Evolutionary conservation across 495 filamentous ascomycete species (phyloP), one percentile per base, ranked within the genome.

Genomic region (Aspergillus sclerotioniger): DNA sequence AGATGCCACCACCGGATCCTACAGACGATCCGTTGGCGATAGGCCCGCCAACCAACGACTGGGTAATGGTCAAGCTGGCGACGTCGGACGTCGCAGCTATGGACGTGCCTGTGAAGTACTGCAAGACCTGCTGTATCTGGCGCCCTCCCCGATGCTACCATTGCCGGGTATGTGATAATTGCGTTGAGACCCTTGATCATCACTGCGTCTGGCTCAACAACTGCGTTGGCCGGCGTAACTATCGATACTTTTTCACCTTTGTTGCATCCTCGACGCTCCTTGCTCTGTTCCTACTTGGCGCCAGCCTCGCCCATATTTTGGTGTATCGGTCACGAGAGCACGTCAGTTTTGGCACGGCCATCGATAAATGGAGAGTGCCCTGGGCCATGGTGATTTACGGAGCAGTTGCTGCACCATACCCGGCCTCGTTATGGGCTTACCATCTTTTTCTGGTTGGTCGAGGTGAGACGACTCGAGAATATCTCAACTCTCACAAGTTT

Each of bases 121-220:
- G 94, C 79, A 95, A 91, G 69, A 93, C 91, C 9, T 98, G 94
- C 75, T 89, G 89, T 63, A 90, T 98, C 59, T 98, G 94, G 94
- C 89, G 94, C 2, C 94, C 94, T 37, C 92, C 92, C 43, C 87
- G 94, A 28, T 91, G 90, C 62, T 95, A 98, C 67, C 94, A 98
- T 71, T 98, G 94, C 73, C 90, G 95, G 54, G 79, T 96, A 31
- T 98, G 94, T 68, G 92, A 98, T 73, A 96, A 93, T 67, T 98
- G 94, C 69, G 84, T 98, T 46, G 94, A 98, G 69, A 97, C 93
- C 0, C 92, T 97, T 62, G 94, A 98, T 67, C 94, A 98, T 65
- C 94, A 98, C 76, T 98, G 94, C 65, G 91, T 98, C 19, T 98
- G 95, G 95, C 84, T 98, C 51, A 98, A 98, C 74, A 98, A 98